Evolutionary conservation across 306 rosid species (phyloP).

Genomic region (Inga leiocalycina): DNA sequence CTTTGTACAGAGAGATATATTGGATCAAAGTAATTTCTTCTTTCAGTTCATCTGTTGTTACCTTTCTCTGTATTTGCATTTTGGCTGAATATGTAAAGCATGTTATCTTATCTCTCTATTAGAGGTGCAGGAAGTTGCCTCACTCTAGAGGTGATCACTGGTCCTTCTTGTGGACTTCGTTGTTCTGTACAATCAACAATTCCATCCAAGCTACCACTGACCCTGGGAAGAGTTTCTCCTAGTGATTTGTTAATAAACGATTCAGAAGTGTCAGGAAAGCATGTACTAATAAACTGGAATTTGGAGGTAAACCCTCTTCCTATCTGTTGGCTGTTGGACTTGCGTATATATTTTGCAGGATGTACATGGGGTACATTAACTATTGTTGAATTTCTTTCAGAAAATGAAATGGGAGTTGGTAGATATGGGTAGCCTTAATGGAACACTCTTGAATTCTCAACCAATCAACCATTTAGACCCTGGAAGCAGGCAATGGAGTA

Average conservation of each 20-base stretch:
- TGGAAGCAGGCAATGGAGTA: constrained; percentile 86
- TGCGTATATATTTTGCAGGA: constrained; percentile 33
- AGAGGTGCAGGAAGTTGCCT: constrained; percentile 98
- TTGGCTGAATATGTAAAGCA: constrained; percentile 44
- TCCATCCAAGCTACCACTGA: constrained; percentile 65
- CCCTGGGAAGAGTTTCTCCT: constrained; percentile 83
- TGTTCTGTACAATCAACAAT: constrained; percentile 60
- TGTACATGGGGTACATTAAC: constrained; percentile 26
- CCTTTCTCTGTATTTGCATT: constrained; percentile 27
- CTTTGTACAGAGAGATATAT: constrained; percentile 40
- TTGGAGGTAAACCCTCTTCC: constrained; percentile 57
- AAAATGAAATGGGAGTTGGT: constrained; percentile 93
- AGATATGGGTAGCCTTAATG: constrained; percentile 97
- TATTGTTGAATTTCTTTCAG: constrained; percentile 49
- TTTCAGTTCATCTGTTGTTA: constrained; percentile 18
- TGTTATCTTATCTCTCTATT: constrained; percentile 64
- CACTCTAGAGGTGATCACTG: constrained; percentile 84
- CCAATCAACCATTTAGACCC: constrained; percentile 71
- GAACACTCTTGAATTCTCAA: constrained; percentile 80
- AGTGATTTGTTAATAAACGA: constrained; percentile 83
- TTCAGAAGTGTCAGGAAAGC: constrained; percentile 95
- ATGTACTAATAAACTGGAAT: constrained; percentile 87
- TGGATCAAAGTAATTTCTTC: constrained; percentile 77
- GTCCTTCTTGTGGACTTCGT: constrained; percentile 76
- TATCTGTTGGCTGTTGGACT: constrained; percentile 12